Base-by-base conservation (phyloP, 441 rosid species). In the Oxalis stricta region DNA sequence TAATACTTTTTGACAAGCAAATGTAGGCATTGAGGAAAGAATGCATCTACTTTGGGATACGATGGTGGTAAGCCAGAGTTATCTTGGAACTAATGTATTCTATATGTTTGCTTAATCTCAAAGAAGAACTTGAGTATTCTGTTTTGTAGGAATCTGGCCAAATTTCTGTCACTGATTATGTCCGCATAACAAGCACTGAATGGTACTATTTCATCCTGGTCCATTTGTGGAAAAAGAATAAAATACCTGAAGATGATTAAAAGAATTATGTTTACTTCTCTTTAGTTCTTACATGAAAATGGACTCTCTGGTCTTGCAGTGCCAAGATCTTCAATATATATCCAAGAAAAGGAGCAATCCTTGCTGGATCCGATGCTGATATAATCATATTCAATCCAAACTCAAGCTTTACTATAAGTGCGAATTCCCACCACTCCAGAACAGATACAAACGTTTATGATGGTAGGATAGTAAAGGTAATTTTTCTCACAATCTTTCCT, bases 21-120 rank as follows among this genome's bases (percentile, higher is more conserved):
- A 46, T 56, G 33, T 52, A 84, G 97, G 95, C 53, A 68, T 91
- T 38, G 98, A 91, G 64, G 96, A 91, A 70, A 81, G 96, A 65
- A 91, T 91, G 96, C 98, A 91, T 64, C 71, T 91, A 54, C 63
- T 81, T 56, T 91, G 96, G 96, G 88, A 86, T 60, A 73, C 82
- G 0, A 74, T 91, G 95, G 98, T 86, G 96, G 93, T 91, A 73
- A 65, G 98, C 44, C 47, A 24, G 47, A n/a, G n/a, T n/a, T n/a
- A n/a, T n/a, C n/a, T n/a, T n/a, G n/a, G n/a, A n/a, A n/a, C n/a
- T n/a, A n/a, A n/a, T n/a, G n/a, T n/a, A n/a, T n/a, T n/a, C n/a
- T n/a, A n/a, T n/a, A n/a, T n/a, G n/a, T n/a, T n/a, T n/a, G n/a
- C n/a, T n/a, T n/a, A n/a, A n/a, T n/a, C 30, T 41, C 38, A 37